These are phyloP conservation scores for Nothophytophthora sp. DNA, from an alignment of 352 stramenopile species.

Conservation along the genomic window DNA sequence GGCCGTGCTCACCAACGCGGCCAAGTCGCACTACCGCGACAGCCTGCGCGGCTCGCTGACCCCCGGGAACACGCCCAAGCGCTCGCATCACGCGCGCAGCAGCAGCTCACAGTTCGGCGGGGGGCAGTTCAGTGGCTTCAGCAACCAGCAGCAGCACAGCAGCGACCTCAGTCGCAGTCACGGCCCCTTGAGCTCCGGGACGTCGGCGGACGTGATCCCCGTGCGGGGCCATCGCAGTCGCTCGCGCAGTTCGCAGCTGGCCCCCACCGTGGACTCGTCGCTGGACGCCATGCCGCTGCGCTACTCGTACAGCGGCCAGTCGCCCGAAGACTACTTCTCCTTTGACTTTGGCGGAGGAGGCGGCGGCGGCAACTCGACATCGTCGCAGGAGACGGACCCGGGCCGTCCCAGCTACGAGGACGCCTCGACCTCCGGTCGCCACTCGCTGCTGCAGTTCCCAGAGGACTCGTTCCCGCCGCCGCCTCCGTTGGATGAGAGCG, in stretches of 20 bases:
- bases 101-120: slow-evolving; percentile 30
- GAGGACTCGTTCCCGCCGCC: slow-evolving; percentile 79
- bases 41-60: slow-evolving; percentile 59
- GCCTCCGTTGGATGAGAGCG: slow-evolving; percentile 63
- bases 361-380: slow-evolving; percentile 43
- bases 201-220: slow-evolving; percentile 26
- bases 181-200: slow-evolving; percentile 21
- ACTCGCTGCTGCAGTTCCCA: slow-evolving; percentile 50
- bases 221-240: slow-evolving; percentile 54
- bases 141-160: slow-evolving; percentile 11
- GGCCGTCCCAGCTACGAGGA: slow-evolving; percentile 23
- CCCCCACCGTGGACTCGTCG: slow-evolving; percentile 34
- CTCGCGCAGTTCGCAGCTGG: slow-evolving; percentile 51
- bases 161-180: slow-evolving; percentile 29
- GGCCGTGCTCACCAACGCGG: slow-evolving; percentile 68
- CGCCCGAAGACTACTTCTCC: slow-evolving; percentile 59
- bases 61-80: slow-evolving; percentile 52
- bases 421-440: slow-evolving; percentile 13
- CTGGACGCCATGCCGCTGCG: slow-evolving; percentile 44
- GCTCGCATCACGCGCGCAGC: slow-evolving; percentile 30
- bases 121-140: slow-evolving; percentile 28
- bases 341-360: slow-evolving; percentile 42
- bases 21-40: slow-evolving; percentile 82
- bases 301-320: slow-evolving; percentile 66
- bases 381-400: slow-evolving; percentile 53